phyloP scores from a whole-genome alignment of 2,329 filamentous ascomycete species.

The Pseudonectria buxi region DNA sequence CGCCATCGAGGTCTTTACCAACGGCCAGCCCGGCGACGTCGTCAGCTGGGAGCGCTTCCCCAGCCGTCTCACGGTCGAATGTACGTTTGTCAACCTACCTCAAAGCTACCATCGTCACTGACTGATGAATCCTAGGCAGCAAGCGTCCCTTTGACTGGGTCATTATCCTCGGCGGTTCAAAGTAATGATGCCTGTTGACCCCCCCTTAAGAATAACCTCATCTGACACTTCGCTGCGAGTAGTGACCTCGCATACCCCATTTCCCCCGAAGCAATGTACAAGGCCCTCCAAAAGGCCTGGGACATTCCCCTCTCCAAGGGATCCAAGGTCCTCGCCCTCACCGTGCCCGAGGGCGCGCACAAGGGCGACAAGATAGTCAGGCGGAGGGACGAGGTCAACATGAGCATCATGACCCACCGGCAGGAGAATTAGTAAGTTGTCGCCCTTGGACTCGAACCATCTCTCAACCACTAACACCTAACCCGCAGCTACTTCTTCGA shows the following conservation, averaged over 20 bases:
- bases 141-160: constrained; percentile 48
- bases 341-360: constrained; percentile 47
- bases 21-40: constrained; percentile 46
- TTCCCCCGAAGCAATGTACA: constrained; percentile 37
- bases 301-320: constrained; percentile 40
- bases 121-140: constrained; percentile 13
- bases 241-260: constrained; percentile 44
- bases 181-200: constrained; percentile 32
- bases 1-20: constrained; percentile 38
- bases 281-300: constrained; percentile 44
- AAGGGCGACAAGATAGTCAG: constrained; percentile 22
- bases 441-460: background rate
- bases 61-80: constrained; percentile 27
- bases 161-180: constrained; percentile 58
- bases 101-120: background rate
- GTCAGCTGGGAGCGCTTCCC: constrained; percentile 30
- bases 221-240: background rate
- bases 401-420: constrained; percentile 42
- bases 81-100: constrained; percentile 19
- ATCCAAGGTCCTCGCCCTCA: constrained; percentile 55
- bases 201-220: background rate
- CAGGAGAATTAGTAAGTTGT: constrained; percentile 45
- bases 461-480: background rate
- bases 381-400: constrained; percentile 43
- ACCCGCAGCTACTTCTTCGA: constrained; percentile 47